Evolutionary conservation across 257 asterid species (phyloP).

Genomic region (Perilla frutescens): DNA sequence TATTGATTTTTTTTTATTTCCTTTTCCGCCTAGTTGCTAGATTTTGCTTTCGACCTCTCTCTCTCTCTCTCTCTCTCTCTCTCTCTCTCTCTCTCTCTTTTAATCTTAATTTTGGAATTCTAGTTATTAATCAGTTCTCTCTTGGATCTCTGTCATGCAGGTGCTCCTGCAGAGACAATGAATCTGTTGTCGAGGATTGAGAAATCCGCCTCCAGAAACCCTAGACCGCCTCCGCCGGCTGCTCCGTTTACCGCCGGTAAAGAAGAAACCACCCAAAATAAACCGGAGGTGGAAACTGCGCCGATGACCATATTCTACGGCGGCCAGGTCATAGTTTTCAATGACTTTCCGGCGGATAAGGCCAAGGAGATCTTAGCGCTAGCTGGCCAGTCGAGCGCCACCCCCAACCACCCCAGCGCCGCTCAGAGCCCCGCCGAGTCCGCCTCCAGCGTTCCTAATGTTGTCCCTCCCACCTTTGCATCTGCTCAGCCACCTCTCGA

Average conservation of each 20-base stretch:
- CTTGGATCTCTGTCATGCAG: slow-evolving; percentile 31
- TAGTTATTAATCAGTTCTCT: background rate
- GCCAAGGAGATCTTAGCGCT: slow-evolving; percentile 47
- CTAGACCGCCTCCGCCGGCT: slow-evolving; percentile 29
- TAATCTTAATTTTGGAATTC: background rate
- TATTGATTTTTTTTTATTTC: background rate
- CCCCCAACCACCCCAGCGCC: slow-evolving; percentile 31
- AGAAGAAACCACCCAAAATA: slow-evolving; percentile 38
- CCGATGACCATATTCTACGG: slow-evolving; percentile 63
- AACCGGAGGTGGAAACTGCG: slow-evolving; percentile 39
- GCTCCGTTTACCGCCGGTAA: slow-evolving; percentile 25
- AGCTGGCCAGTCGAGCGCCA: slow-evolving; percentile 45
- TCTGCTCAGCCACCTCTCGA: slow-evolving; percentile 37
- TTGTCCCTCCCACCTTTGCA: slow-evolving; percentile 17
- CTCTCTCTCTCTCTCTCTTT: background rate
- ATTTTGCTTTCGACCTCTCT: background rate
- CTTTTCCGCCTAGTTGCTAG: slow-evolving; percentile 1
- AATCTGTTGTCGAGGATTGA: slow-evolving; percentile 58
- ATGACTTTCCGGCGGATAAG: slow-evolving; percentile 57
- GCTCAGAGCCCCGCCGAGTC: slow-evolving; percentile 51
- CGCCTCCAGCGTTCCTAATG: slow-evolving; percentile 30
- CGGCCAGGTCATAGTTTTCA: slow-evolving; percentile 53
- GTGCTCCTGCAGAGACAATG: slow-evolving; percentile 50
- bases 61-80: background rate
- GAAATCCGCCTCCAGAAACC: slow-evolving; percentile 41